These are phyloP conservation scores for Blechomonas ayalai DNA, from an alignment of 208 protist genomes.

Conservation along the genomic window DNA sequence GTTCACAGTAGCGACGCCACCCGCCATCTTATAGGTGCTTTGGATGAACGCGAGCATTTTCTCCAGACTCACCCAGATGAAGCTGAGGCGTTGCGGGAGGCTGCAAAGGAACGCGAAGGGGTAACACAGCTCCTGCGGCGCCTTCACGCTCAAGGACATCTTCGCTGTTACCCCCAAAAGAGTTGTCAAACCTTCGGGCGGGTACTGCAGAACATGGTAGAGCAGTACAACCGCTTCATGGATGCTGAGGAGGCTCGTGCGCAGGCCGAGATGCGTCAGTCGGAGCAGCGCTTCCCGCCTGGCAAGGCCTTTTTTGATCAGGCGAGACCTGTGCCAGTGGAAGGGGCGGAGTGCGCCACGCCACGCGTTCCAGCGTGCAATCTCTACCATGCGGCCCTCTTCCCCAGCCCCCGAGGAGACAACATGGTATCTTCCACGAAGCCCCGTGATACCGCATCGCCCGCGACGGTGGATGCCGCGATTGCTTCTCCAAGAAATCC, in stretches of 20 bases:
- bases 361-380: neutral
- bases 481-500: neutral
- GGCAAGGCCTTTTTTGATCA: conserved; percentile 39
- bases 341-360: conserved; percentile 9
- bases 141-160: conserved; percentile 42
- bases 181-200: conserved; percentile 19
- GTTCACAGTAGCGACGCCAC: conserved; percentile 28
- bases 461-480: neutral
- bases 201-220: conserved; percentile 32
- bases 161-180: conserved; percentile 24
- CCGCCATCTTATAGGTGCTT: conserved; percentile 21
- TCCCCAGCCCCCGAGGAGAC: too few relatives aligned
- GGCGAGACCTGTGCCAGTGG: conserved; percentile 17
- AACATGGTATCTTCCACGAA: too few relatives aligned
- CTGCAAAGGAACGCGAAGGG: conserved; percentile 7
- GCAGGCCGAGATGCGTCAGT: conserved; percentile 18
- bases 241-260: conserved; percentile 24
- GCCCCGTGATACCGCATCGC: too few relatives aligned
- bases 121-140: conserved; percentile 35
- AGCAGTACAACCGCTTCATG: conserved; percentile 58
- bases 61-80: conserved; percentile 28
- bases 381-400: conserved; percentile 3
- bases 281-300: conserved; percentile 1
- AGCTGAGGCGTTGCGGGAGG: conserved; percentile 22
- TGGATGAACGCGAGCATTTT: conserved; percentile 52